Percentiles rank a stretch among this genome's conserved stretches.
Conservation (phyloP, 805 yeast genomes). For the Candida hungchunana region DNA sequence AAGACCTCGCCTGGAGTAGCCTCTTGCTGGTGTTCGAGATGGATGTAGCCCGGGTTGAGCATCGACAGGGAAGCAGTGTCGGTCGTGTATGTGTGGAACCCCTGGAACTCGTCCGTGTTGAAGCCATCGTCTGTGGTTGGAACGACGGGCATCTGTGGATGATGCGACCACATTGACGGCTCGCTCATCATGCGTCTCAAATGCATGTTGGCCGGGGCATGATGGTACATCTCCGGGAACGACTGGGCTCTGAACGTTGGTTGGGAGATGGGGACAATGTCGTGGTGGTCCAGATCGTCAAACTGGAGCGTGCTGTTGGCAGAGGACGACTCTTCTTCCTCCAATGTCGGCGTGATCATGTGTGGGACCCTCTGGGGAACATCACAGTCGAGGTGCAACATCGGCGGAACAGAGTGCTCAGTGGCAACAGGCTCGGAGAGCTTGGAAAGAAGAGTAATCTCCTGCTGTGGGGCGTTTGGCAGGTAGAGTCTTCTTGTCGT, state of each 20-base stretch:
- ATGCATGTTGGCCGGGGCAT: constrained; percentile 11
- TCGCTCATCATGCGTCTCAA: constrained; percentile 18
- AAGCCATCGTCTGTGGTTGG: constrained; percentile 13
- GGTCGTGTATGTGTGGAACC: constrained; percentile 10
- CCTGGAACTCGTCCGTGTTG: constrained; percentile 21
- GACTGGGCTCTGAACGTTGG: constrained; percentile 13
- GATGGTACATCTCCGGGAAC: constrained; percentile 10
- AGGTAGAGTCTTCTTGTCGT: constrained; percentile 31
- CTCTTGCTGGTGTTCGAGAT: constrained; percentile 15
- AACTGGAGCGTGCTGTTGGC: constrained; percentile 17
- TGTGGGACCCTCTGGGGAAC: constrained; percentile 8
- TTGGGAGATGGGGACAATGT: constrained; percentile 15
- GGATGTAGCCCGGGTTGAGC: constrained; percentile 19
- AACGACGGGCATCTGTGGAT: constrained; percentile 7
- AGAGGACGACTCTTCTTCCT: constrained; percentile 12
- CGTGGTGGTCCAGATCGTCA: constrained; percentile 14
- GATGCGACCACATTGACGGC: constrained; percentile 9
- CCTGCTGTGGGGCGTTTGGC: constrained; percentile 16
- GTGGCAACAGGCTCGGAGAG: constrained; percentile 16
- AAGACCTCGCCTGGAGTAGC: constrained; percentile 14
- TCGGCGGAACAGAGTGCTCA: neutral
- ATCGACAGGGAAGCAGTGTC: constrained; percentile 12
- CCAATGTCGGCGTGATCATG: constrained; percentile 13
- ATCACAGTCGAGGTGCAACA: constrained; percentile 10
- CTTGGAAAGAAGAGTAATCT: constrained; percentile 16